phyloP scores from a whole-genome alignment of 1,139 yeast species.

The Hansenula sp. region DNA sequence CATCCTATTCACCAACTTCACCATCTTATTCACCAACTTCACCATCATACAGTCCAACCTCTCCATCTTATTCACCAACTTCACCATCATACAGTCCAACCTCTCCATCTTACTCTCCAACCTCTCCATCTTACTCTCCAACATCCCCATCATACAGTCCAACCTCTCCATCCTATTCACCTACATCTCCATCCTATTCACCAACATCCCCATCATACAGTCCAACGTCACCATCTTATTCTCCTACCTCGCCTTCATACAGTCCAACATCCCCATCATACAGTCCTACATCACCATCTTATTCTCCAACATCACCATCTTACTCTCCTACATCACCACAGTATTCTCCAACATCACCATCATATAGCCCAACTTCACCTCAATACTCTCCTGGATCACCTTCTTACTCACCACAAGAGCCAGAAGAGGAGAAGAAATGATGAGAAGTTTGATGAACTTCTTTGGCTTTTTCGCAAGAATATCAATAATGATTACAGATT shows the following conservation, averaged over 20 bases:
- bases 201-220: conserved; percentile 67
- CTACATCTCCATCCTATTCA: conserved; percentile 72
- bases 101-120: conserved; percentile 53
- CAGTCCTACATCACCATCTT: conserved; percentile 66
- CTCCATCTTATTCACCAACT: conserved; percentile 59
- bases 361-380: conserved; percentile 68
- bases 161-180: conserved; percentile 56
- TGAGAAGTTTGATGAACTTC: conserved; percentile 1
- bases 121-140: conserved; percentile 57
- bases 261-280: conserved; percentile 76
- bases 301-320: conserved; percentile 57
- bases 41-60: conserved; percentile 69
- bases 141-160: conserved; percentile 62
- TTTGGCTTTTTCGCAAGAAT: background rate
- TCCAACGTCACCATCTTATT: conserved; percentile 60
- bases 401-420: conserved; percentile 51
- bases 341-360: conserved; percentile 69
- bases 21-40: conserved; percentile 68
- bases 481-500: background rate
- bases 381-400: conserved; percentile 58
- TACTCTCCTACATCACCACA: conserved; percentile 75
- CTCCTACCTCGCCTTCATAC: conserved; percentile 56
- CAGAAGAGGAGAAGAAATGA: conserved; percentile 24
- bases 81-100: conserved; percentile 64
- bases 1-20: conserved; percentile 48